phyloP scores from a whole-genome alignment of 2,329 filamentous ascomycete genomes.

The Alternaria alternata region DNA sequence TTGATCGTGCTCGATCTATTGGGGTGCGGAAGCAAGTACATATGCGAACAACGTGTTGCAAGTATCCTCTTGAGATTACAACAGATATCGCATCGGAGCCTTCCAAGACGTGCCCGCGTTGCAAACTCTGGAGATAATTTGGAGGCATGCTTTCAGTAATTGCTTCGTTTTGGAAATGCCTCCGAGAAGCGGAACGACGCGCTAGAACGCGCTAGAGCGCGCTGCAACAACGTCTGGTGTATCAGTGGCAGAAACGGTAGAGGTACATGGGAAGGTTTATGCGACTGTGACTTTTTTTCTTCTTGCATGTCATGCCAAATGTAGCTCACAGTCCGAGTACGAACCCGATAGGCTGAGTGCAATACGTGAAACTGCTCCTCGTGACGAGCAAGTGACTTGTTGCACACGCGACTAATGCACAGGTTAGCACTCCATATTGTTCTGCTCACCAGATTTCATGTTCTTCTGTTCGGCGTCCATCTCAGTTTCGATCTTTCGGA shows the following conservation, averaged over 20 bases:
- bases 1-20: neutral
- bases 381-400: neutral
- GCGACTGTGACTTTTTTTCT: neutral
- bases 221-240: neutral
- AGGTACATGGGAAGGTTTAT: neutral
- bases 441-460: neutral
- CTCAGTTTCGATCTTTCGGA: conserved; percentile 54
- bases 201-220: conserved; percentile 1
- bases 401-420: neutral
- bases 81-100: neutral
- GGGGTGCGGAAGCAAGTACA: neutral
- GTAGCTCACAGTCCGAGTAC: neutral
- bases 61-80: neutral
- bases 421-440: neutral
- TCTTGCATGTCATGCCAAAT: conserved; percentile 1
- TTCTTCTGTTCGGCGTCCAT: conserved; percentile 40
- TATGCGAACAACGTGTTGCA: neutral
- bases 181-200: neutral
- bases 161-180: neutral
- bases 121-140: neutral
- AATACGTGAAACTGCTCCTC: neutral
- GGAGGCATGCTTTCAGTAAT: neutral
- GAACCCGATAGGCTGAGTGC: neutral
- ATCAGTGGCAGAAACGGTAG: neutral
- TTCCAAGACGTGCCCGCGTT: neutral